These are phyloP conservation scores for Peltaster fructicola DNA, from an alignment of 2,329 filamentous ascomycete genomes.

Conservation along the genomic window DNA sequence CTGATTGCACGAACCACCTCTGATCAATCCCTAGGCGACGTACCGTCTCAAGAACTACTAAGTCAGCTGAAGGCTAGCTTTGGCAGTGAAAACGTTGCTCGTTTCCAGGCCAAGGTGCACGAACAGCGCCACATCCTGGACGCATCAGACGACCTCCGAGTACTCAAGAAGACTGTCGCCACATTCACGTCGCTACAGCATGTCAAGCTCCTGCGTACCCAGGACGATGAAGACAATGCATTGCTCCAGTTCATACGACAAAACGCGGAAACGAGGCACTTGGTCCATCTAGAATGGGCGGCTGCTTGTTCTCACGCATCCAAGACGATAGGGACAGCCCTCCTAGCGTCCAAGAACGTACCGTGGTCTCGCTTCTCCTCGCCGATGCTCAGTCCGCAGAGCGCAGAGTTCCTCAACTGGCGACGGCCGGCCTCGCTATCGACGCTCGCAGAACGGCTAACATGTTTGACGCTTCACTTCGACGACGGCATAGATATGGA, in stretches of 20 bases:
- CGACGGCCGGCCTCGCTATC: conserved; percentile 31
- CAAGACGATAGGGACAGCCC: conserved; percentile 38
- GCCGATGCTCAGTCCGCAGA: conserved; percentile 44
- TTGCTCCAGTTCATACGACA: conserved; percentile 35
- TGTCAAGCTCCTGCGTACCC: conserved; percentile 44
- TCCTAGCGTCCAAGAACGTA: conserved; percentile 35
- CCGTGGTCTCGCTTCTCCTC: conserved; percentile 43
- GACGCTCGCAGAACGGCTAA: conserved; percentile 37
- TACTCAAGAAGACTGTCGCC: conserved; percentile 36
- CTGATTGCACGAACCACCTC: too few species aligned
- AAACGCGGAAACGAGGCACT: conserved; percentile 25
- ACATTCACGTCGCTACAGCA: conserved; percentile 45
- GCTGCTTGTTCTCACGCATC: conserved; percentile 45
- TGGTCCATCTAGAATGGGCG: conserved; percentile 41
- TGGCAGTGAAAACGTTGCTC: conserved; percentile 17
- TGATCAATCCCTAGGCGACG: too few species aligned
- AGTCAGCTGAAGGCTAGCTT: conserved; percentile 12
- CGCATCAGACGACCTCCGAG: conserved; percentile 31
- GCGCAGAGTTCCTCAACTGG: conserved; percentile 33
- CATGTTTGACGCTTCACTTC: conserved; percentile 46
- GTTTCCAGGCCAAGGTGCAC: conserved; percentile 25
- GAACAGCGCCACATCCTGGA: conserved; percentile 35
- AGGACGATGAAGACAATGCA: conserved; percentile 39
- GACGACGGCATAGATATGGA: conserved; percentile 40
- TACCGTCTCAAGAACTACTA: conserved; percentile 7